Conservation (phyloP, 1,139 yeast species). For the Suhomyces bribrorum region DNA sequence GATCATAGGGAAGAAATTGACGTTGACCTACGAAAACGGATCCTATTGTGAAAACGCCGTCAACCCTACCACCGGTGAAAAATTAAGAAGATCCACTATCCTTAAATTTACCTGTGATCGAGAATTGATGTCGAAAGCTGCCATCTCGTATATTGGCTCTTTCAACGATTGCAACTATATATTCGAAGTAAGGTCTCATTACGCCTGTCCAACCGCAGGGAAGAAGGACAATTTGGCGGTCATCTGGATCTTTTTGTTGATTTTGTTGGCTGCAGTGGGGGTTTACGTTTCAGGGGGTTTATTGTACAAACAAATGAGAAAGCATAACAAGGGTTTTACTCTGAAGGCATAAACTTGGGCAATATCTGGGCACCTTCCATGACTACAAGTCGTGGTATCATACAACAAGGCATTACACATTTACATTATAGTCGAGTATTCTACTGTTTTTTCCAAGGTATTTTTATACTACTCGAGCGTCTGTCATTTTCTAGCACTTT, state of each 20-base stretch:
- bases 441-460: too few species aligned
- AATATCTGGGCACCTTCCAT: not conserved
- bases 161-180: constrained; percentile 77
- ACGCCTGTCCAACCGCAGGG: constrained; percentile 84
- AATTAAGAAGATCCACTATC: constrained; percentile 60
- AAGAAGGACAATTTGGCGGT: constrained; percentile 56
- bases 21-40: constrained; percentile 72
- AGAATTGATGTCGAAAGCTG: constrained; percentile 66
- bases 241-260: constrained; percentile 59
- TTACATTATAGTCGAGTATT: too few species aligned
- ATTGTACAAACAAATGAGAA: constrained; percentile 36
- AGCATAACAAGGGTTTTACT: constrained; percentile 4
- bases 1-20: constrained; percentile 70
- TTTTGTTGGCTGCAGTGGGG: constrained; percentile 52
- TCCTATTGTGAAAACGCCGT: constrained; percentile 55
- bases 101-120: constrained; percentile 80
- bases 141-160: constrained; percentile 69
- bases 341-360: constrained; percentile 9
- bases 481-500: too few species aligned
- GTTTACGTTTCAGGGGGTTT: constrained; percentile 60
- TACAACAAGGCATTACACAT: too few species aligned
- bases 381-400: too few species aligned
- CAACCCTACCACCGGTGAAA: constrained; percentile 39
- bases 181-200: constrained; percentile 82
- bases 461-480: too few species aligned